Percentiles rank a stretch among this genome's conserved stretches.
These are phyloP conservation scores for Buxus sempervirens DNA, from an alignment of 164 flowering plant genomes.

Conservation along the genomic window DNA sequence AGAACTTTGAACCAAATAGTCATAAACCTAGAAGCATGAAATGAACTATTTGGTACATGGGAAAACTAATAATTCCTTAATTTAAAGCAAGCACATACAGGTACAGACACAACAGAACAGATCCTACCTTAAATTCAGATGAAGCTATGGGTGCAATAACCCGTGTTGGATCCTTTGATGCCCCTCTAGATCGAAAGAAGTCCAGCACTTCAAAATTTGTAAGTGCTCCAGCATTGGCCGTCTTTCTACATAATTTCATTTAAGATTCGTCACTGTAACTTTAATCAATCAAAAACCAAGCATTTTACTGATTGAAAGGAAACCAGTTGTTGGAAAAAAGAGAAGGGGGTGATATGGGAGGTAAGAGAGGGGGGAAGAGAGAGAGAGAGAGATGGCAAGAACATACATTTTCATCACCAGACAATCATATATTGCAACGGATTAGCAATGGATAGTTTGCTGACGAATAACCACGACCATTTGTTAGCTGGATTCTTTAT, in stretches of 20 bases:
- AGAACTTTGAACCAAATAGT: slow-evolving; percentile 56
- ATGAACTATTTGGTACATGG: neutral
- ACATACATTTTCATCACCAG: slow-evolving; percentile 15
- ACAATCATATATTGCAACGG: neutral
- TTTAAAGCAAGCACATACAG: neutral
- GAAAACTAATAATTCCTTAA: neutral
- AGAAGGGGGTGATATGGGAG: too few species aligned
- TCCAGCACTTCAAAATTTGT: slow-evolving; percentile 88
- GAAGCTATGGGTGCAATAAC: slow-evolving; percentile 39
- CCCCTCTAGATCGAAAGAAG: slow-evolving; percentile 68
- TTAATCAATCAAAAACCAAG: neutral
- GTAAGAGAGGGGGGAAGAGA: too few species aligned
- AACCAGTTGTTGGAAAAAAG: neutral
- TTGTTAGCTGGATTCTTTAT: neutral
- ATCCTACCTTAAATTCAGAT: slow-evolving; percentile 66
- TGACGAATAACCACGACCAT: neutral
- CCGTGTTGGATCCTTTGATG: slow-evolving; percentile 54
- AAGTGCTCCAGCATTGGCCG: slow-evolving; percentile 62
- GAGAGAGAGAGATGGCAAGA: neutral
- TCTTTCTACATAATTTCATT: slow-evolving; percentile 26
- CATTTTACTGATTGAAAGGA: neutral
- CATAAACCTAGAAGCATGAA: slow-evolving; percentile 48
- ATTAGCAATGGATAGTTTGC: neutral
- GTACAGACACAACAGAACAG: slow-evolving; percentile 2
- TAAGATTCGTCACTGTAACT: neutral